These are phyloP conservation scores for Phyllosticta citrichinensis DNA, from an alignment of 2,329 filamentous ascomycete species.

Conservation along the genomic window DNA sequence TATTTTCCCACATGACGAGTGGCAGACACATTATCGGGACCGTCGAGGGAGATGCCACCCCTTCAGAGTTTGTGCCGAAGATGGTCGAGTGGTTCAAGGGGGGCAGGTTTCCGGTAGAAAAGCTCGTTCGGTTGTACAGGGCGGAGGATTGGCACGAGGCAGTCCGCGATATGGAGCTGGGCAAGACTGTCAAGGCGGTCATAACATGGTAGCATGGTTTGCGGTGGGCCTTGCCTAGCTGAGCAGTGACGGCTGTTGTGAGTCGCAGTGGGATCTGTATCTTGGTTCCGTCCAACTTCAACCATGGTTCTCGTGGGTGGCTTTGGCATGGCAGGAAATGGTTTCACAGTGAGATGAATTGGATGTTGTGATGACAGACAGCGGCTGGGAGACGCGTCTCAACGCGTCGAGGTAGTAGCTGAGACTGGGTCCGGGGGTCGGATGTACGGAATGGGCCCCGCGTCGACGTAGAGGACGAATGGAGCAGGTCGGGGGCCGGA, in stretches of 20 bases:
- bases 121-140: conserved; percentile 35
- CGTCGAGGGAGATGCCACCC: conserved; percentile 34
- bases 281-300: no score
- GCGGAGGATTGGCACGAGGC: conserved; percentile 33
- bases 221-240: not conserved
- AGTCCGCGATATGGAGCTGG: conserved; percentile 34
- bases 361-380: not conserved
- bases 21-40: conserved; percentile 41
- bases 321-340: no score
- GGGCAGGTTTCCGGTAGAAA: conserved; percentile 39
- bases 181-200: conserved; percentile 32
- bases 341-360: not conserved
- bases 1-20: conserved; percentile 38
- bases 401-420: not conserved
- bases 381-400: conserved; percentile 3
- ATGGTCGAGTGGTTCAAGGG: conserved; percentile 41
- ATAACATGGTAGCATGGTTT: conserved; percentile 24
- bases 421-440: not conserved
- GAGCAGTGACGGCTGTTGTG: no score
- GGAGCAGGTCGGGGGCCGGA: not conserved
- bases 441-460: not conserved
- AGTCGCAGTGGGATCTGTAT: no score
- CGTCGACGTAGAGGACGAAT: not conserved
- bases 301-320: not conserved
- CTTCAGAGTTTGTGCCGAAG: conserved; percentile 34